Evolutionary conservation across 805 yeast genomes (phyloP), one percentile per base, ranked within the genome.

Genomic region (Barnettozyma siamensis): DNA sequence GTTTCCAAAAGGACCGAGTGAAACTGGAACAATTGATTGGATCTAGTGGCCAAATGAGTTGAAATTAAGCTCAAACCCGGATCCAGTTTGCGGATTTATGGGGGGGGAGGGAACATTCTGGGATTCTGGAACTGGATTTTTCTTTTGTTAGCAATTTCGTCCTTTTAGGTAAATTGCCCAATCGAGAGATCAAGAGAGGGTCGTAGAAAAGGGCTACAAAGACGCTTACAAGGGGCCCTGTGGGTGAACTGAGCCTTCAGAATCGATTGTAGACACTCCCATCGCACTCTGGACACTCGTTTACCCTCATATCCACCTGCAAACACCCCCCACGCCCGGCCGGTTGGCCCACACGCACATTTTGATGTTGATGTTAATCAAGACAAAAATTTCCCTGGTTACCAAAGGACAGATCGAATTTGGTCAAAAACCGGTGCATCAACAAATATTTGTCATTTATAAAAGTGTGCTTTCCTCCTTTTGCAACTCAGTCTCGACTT

Each of bases 371-470:
- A 32, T 37, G 35, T 24, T 33, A 17, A 21, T 26, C 5, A 20
- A n/a, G 15, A 20, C 18, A 17, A 18, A 19, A 32, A 40, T 40
- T 35, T 40, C 43, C 43, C 38, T 35, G 43, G 43, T 40, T 40
- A 40, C 43, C 41, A 33, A 29, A 34, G 38, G 30, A 34, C 42
- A 40, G 43, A 40, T 40, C 43, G 43, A 40, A 40, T 35, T 40
- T 40, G 43, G 24, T 9, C 26, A 8, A 40, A 31, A 40, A 40
- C 43, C 43, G 43, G 43, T 40, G 21, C 20, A 35, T 35, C 37
- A 38, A 23, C 37, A 27, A 38, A 26, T 29, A 38, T 26, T 38
- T 33, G 36, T 33, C 30, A 24, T 35, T 39, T 39, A 39, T 39
- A 39, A 39, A 30, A 33, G 24, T 21, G 33, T 39, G 28, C 31